Evolutionary conservation across 108 stramenopile species (phyloP), one percentile per base, ranked within the genome.

Genomic region (Skeletonema costatum): DNA sequence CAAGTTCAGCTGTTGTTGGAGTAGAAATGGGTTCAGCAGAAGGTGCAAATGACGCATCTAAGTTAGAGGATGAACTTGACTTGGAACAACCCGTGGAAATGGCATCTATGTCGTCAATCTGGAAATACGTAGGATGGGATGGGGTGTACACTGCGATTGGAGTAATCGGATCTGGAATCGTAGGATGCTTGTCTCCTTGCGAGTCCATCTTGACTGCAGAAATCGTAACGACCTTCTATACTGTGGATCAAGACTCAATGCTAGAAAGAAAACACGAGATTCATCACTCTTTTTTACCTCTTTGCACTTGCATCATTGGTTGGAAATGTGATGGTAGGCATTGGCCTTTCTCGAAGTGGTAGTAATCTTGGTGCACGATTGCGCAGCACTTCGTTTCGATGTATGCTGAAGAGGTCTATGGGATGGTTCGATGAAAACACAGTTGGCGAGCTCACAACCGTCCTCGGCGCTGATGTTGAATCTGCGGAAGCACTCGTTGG

Each of bases 371-470:
- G 76, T 4, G 63, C 70, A 5, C 66, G 75, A 32, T 19, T 83
- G 44, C 76, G 82, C 7, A 60, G 10, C 19, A 14, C 38, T 39
- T 72, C 77, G 3, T 83, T 83, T 66, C 46, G 64, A 51, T 32
- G 60, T 1, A 83, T 83, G 76, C 66, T 83, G 7, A 31, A 74
- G 41, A 62, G 67, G 3, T 61, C 59, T 5, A 78, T 83, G 77
- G 82, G 82, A 2, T 83, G 82, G 82, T 83, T 78, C 51, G 82
- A 83, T 21, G 66, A 83, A 11, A 64, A 78, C 33, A 78, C 63
- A 1, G 74, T 66, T 21, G 82, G 82, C 11, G 82, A 83, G 25
- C 77, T 83, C 21, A 83, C 82, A 3, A 63, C 60, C 6, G 30
- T 77, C 16, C 56, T 83, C 3, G 65, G 58, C 25, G 82, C 73